A percentile compares a stretch with the other conserved stretches of the same genome.
Evolutionary conservation across 2,329 filamentous ascomycete species (phyloP).

Genomic region (Dothistroma pini): DNA sequence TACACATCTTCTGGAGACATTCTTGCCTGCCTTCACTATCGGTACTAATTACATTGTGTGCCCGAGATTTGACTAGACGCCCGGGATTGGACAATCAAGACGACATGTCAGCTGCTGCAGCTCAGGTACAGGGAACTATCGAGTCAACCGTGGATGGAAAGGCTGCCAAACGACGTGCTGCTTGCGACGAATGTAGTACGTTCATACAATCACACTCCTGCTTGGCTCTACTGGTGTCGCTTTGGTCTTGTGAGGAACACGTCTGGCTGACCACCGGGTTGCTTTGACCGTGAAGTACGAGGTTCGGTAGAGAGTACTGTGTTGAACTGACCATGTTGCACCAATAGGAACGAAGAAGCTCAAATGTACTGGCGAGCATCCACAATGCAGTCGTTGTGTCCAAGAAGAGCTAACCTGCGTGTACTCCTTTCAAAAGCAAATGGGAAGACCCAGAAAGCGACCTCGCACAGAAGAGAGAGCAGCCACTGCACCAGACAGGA

Average conservation of each 20-base stretch:
- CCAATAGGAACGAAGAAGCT: constrained; percentile 46
- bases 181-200: constrained; percentile 44
- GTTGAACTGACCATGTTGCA: background rate
- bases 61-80: background rate
- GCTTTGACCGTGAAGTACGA: background rate
- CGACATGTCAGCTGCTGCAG: background rate
- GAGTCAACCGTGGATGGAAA: background rate
- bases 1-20: constrained; percentile 14
- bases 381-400: constrained; percentile 42
- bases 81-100: background rate
- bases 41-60: background rate
- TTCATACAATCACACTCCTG: background rate
- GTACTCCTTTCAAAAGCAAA: constrained; percentile 48
- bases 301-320: background rate
- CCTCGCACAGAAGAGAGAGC: constrained; percentile 31
- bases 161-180: constrained; percentile 32
- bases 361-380: constrained; percentile 46
- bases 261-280: too few species aligned
- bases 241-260: background rate
- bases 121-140: background rate
- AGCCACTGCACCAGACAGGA: background rate
- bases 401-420: constrained; percentile 42
- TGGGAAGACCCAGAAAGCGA: constrained; percentile 51
- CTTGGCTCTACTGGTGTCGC: background rate
- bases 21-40: background rate